Percentiles rank a stretch among this genome's conserved stretches.
These are phyloP conservation scores for Stagonosporopsis rhizophila DNA, from an alignment of 2,329 filamentous ascomycete genomes.

Conservation along the genomic window DNA sequence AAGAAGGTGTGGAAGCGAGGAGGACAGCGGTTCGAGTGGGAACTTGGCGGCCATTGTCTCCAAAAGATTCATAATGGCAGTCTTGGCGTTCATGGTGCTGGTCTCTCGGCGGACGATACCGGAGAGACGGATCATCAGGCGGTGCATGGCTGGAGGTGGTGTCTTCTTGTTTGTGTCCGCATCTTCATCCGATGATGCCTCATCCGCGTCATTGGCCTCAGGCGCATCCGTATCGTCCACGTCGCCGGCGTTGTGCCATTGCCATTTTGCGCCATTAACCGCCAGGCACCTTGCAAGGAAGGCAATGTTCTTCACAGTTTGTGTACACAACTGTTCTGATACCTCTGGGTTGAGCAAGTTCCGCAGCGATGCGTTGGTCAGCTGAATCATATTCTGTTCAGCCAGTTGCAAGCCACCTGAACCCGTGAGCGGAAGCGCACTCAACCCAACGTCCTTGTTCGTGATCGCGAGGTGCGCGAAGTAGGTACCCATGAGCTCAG, in stretches of 20 bases:
- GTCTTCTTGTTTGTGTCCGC: constrained; percentile 33
- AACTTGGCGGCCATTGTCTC: constrained; percentile 72
- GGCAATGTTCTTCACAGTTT: constrained; percentile 80
- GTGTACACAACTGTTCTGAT: constrained; percentile 76
- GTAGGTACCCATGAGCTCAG: constrained; percentile 77
- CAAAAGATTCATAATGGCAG: constrained; percentile 76
- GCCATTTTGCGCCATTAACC: constrained; percentile 62
- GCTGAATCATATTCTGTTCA: constrained; percentile 67
- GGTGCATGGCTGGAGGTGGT: constrained; percentile 66
- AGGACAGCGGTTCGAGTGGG: constrained; percentile 62
- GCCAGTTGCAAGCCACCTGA: constrained; percentile 74
- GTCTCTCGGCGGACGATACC: constrained; percentile 74
- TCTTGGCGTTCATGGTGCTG: constrained; percentile 74
- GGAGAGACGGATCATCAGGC: constrained; percentile 79
- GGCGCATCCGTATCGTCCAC: constrained; percentile 52
- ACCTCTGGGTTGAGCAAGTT: constrained; percentile 69
- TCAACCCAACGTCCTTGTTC: constrained; percentile 61
- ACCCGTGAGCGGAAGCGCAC: constrained; percentile 68
- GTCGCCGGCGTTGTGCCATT: constrained; percentile 53
- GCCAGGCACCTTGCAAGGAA: constrained; percentile 76
- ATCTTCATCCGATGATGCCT: constrained; percentile 44
- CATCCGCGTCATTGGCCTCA: constrained; percentile 50
- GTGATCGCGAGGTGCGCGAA: constrained; percentile 78
- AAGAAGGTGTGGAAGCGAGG: constrained; percentile 70
- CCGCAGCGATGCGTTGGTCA: constrained; percentile 64